These are phyloP conservation scores for Apocynum venetum DNA, from an alignment of 257 asterid species.

Conservation along the genomic window DNA sequence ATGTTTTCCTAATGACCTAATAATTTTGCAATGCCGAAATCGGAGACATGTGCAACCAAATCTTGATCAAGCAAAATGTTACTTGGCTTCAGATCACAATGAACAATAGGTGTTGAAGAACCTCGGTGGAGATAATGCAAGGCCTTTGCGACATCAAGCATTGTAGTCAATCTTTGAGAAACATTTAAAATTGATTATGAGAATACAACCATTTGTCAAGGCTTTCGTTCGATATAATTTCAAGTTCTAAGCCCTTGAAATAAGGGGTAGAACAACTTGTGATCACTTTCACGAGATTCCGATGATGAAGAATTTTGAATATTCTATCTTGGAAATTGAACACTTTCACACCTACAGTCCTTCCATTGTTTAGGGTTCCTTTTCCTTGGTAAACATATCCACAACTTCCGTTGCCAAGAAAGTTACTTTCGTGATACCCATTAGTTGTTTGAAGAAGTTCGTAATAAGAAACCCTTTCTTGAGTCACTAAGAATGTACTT, in stretches of 20 bases:
- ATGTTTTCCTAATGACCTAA: not conserved
- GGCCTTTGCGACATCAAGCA: constrained; percentile 10
- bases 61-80: constrained; percentile 6
- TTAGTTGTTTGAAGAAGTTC: not conserved
- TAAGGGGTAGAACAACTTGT: not conserved
- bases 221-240: constrained; percentile 10
- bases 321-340: not conserved
- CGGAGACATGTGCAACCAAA: constrained; percentile 8
- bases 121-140: constrained; percentile 6
- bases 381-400: not conserved
- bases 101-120: not conserved
- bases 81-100: constrained; percentile 16
- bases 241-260: constrained; percentile 9
- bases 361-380: not conserved
- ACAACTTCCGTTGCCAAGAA: not conserved
- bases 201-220: constrained; percentile 12
- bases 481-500: not conserved
- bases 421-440: not conserved
- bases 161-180: not conserved
- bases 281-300: not conserved
- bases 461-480: not conserved
- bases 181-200: not conserved
- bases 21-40: constrained; percentile 10
- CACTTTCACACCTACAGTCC: not conserved
- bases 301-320: not conserved